These are phyloP conservation scores for Hypoxylon rubiginosum DNA, from an alignment of 2,329 filamentous ascomycete species.

Conservation along the genomic window DNA sequence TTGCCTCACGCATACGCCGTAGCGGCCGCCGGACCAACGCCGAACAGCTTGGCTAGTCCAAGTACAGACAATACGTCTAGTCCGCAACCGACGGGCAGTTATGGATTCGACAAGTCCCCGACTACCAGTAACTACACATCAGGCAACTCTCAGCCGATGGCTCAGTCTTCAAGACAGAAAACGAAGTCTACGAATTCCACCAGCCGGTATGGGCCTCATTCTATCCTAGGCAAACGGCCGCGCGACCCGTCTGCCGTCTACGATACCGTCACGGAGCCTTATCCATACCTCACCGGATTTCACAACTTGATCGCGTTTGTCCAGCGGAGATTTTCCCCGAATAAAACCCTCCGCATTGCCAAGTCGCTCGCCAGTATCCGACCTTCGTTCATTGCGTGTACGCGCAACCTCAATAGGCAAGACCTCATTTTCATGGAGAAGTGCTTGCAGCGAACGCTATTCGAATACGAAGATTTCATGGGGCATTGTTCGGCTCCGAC, in stretches of 20 bases:
- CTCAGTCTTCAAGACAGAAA: slow-evolving; percentile 59
- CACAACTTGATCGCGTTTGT: slow-evolving; percentile 88
- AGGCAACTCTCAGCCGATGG: slow-evolving; percentile 48
- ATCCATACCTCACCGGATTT: slow-evolving; percentile 90
- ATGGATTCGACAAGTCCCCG: slow-evolving; percentile 69
- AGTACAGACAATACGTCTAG: slow-evolving; percentile 74
- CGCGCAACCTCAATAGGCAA: slow-evolving; percentile 86
- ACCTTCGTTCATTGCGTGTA: slow-evolving; percentile 92
- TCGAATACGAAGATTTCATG: slow-evolving; percentile 94
- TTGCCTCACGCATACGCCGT: slow-evolving; percentile 76
- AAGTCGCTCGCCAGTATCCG: slow-evolving; percentile 90
- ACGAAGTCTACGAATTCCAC: slow-evolving; percentile 58
- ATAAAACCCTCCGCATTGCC: slow-evolving; percentile 85
- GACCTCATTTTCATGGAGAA: slow-evolving; percentile 99
- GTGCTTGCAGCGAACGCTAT: slow-evolving; percentile 91
- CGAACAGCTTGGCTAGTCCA: slow-evolving; percentile 73
- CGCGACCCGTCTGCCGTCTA: slow-evolving; percentile 89
- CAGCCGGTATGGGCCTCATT: slow-evolving; percentile 60
- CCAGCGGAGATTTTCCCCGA: slow-evolving; percentile 80
- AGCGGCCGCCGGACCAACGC: slow-evolving; percentile 64
- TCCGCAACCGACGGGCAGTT: slow-evolving; percentile 64
- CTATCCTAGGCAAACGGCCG: slow-evolving; percentile 69
- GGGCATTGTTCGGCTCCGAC: slow-evolving; percentile 90
- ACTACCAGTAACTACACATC: slow-evolving; percentile 56
- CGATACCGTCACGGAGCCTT: slow-evolving; percentile 88